Base-by-base conservation (phyloP, 2,329 filamentous ascomycete species). In the Trichoderma gracile region DNA sequence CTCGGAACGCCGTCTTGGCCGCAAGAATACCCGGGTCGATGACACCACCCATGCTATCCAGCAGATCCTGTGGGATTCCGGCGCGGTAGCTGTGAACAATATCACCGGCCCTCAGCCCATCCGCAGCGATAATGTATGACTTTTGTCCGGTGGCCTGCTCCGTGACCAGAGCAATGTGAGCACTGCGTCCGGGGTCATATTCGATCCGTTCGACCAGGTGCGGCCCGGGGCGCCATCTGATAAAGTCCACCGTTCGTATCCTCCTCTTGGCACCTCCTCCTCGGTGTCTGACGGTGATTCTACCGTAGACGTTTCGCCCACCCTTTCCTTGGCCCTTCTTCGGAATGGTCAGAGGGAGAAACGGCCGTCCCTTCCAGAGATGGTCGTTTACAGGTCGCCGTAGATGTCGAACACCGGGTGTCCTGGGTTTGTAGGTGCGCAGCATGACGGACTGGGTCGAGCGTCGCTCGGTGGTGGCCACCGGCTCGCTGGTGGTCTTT, bases 11-110 rank as follows among this genome's bases (percentile, higher is more conserved):
- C 25, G 96, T 99, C 80, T 92, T 95, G 33, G 95, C 91, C 8
- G 96, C 95, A 67, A 99, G 80, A 76, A 99, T 92, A 89, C 96
- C 96, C 12, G 94, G 93, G 82, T 99, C 95, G 57, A 97, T 85
- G 47, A 89, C 81, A 70, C 95, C 94, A 67, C 95, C 95, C 93
- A 99, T 98, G 74, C 89, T 93, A 57, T 90, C 88, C 72, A 97
- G 84, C 63, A 99, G 81, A 68, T 95, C 90, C 68, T 90, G 83
- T 1, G 96, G 95, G 66, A 99, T 95, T 69, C 95, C 96, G 8
- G 89, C 81, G 69, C 93, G 88, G 79, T 95, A 99, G 78, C 93
- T 97, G 80, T 98, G 90, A 17, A 99, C 89, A 25, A 91, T 83
- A 75, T 99, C 95, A 45, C 96, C 96, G 5, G 91, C 91, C 67